Percentiles rank a stretch among this genome's conserved stretches.
Evolutionary conservation across 2,329 filamentous ascomycete species (phyloP).

Genomic region (Tolypocladium endophyticum): DNA sequence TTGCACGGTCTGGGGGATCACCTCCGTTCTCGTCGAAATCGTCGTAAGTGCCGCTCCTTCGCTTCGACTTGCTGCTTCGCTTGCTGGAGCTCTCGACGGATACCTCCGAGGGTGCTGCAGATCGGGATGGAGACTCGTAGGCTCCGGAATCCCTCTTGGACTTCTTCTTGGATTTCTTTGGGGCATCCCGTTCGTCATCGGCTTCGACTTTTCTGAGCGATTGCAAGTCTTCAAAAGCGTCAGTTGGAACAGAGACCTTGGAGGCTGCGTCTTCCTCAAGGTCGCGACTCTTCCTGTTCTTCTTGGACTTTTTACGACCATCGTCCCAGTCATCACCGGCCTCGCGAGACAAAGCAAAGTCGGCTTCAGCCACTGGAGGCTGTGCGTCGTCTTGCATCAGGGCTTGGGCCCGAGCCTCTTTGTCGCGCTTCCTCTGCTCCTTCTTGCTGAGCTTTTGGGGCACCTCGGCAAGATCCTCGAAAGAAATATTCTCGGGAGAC

Average conservation of each 20-base stretch:
- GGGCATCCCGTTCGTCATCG: slow-evolving; percentile 25
- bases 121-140: slow-evolving; percentile 21
- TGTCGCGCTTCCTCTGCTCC: slow-evolving; percentile 31
- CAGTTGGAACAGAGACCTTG: slow-evolving; percentile 16
- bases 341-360: slow-evolving; percentile 9
- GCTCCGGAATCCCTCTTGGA: slow-evolving; percentile 21
- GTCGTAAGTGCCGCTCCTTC: slow-evolving; percentile 23
- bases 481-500: slow-evolving; percentile 3
- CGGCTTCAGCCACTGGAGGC: slow-evolving; percentile 6
- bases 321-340: slow-evolving; percentile 11
- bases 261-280: slow-evolving; percentile 13
- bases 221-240: slow-evolving; percentile 17
- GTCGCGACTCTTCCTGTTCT: slow-evolving; percentile 18
- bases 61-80: slow-evolving; percentile 29
- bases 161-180: slow-evolving; percentile 23
- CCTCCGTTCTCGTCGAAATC: slow-evolving; percentile 21
- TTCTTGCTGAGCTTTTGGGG: slow-evolving; percentile 18
- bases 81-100: slow-evolving; percentile 25
- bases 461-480: slow-evolving; percentile 14
- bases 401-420: slow-evolving; percentile 15
- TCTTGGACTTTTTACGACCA: slow-evolving; percentile 14
- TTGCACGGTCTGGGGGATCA: slow-evolving; percentile 26
- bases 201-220: slow-evolving; percentile 1
- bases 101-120: slow-evolving; percentile 24
- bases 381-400: slow-evolving; percentile 15